These are phyloP conservation scores for Hordeum pubiflorum DNA, from an alignment of 202 grass and related monocot species.

Conservation along the genomic window DNA sequence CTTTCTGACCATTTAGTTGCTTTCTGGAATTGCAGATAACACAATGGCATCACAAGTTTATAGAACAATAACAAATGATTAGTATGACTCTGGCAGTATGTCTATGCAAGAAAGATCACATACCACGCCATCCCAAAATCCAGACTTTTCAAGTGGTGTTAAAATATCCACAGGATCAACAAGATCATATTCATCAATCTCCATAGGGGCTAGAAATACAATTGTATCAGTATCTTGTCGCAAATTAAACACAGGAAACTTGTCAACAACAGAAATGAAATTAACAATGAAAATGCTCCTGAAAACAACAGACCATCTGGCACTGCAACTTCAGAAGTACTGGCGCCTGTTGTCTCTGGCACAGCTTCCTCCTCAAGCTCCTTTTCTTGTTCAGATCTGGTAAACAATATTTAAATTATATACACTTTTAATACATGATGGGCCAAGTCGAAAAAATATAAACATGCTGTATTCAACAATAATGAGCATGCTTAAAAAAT, in stretches of 20 bases:
- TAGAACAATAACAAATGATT: constrained; percentile 1
- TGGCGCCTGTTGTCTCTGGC: constrained; percentile 46
- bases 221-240: constrained; percentile 8
- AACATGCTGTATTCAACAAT: neutral
- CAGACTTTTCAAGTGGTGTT: constrained; percentile 87
- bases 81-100: neutral
- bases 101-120: constrained; percentile 27
- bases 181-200: constrained; percentile 99
- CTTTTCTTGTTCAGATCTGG: constrained; percentile 96
- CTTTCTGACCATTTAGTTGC: constrained; percentile 99
- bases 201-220: constrained; percentile 59
- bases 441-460: neutral
- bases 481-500: neutral
- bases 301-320: constrained; percentile 51
- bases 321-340: constrained; percentile 52
- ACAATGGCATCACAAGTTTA: constrained; percentile 10
- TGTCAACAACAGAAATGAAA: constrained; percentile 16
- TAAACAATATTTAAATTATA: constrained; percentile 27
- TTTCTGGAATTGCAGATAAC: constrained; percentile 64
- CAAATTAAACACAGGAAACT: neutral
- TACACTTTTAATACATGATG: neutral
- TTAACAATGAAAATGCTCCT: constrained; percentile 1
- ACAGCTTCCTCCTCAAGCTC: constrained; percentile 77
- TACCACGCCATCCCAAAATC: constrained; percentile 98
- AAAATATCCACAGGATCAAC: constrained; percentile 99